phyloP scores from a whole-genome alignment of 1,284 basidiomycete species.

The Cryptococcus sp. region DNA sequence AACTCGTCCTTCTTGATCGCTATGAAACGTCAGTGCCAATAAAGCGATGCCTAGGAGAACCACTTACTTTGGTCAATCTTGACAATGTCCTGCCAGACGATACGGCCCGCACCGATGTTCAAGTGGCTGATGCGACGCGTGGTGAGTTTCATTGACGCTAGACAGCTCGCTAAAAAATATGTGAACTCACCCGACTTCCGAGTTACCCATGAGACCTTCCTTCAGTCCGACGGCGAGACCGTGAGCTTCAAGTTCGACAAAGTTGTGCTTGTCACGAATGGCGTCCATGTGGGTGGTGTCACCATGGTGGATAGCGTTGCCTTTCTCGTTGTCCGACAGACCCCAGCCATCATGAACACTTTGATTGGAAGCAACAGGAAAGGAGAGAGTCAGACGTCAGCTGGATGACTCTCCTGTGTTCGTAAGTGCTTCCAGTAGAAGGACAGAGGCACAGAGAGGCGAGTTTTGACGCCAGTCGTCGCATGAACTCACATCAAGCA shows the following conservation, averaged over 20 bases:
- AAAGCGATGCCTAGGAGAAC: background rate
- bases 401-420: background rate
- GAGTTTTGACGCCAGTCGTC: no score
- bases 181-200: conserved; percentile 75
- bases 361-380: conserved; percentile 2
- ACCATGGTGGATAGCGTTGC: conserved; percentile 81
- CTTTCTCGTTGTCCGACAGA: conserved; percentile 68
- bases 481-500: conserved; percentile 70
- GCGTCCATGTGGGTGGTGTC: conserved; percentile 83
- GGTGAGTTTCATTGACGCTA: background rate
- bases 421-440: no score
- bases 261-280: conserved; percentile 73
- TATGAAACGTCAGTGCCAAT: conserved; percentile 13
- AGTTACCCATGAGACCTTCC: conserved; percentile 93
- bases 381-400: background rate
- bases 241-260: conserved; percentile 73
- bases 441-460: no score
- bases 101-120: conserved; percentile 86
- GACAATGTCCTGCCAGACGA: conserved; percentile 95
- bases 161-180: background rate
- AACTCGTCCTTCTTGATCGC: conserved; percentile 84
- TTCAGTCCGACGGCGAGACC: conserved; percentile 82
- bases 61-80: conserved; percentile 70
- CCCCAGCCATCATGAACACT: conserved; percentile 96
- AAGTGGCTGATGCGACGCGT: conserved; percentile 63